Evolutionary conservation across 306 rosid genomes (phyloP).

Genomic region (Dalbergia cochinchinensis): DNA sequence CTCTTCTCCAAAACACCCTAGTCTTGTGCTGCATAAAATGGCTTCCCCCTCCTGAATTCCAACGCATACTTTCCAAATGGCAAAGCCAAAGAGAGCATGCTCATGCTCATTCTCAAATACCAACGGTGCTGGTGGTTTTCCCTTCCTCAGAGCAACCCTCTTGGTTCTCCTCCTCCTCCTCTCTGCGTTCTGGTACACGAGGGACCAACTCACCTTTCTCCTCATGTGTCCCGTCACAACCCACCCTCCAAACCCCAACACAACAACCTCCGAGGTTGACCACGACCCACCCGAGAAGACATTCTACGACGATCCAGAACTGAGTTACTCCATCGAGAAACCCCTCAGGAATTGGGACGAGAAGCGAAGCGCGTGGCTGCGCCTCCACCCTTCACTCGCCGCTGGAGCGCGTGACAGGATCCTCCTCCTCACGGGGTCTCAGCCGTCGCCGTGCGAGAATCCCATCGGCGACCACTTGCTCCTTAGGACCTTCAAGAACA

Average conservation of each 20-base stretch:
- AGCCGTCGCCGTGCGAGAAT: constrained; percentile 53
- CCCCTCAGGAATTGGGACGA: constrained; percentile 57
- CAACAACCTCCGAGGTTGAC: neutral
- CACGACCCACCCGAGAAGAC: constrained; percentile 33
- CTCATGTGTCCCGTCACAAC: neutral
- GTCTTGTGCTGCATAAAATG: neutral
- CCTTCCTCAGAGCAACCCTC: constrained; percentile 22
- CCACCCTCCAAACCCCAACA: neutral
- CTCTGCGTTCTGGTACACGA: constrained; percentile 18
- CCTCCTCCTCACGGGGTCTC: constrained; percentile 58
- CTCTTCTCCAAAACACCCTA: neutral
- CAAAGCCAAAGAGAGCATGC: constrained; percentile 17
- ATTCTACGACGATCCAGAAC: constrained; percentile 57
- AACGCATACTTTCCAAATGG: constrained; percentile 8
- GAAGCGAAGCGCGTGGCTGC: constrained; percentile 55
- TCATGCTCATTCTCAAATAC: constrained; percentile 19
- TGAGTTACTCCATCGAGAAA: constrained; percentile 51
- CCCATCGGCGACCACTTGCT: constrained; percentile 60
- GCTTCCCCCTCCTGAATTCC: neutral
- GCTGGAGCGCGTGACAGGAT: constrained; percentile 24
- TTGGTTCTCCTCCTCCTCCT: constrained; percentile 36
- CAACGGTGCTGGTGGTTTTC: neutral
- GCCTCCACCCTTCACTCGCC: constrained; percentile 38
- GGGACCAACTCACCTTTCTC: neutral
- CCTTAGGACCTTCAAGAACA: constrained; percentile 62